Conservation (phyloP, 441 rosid species). For the Populus tomentosa region DNA sequence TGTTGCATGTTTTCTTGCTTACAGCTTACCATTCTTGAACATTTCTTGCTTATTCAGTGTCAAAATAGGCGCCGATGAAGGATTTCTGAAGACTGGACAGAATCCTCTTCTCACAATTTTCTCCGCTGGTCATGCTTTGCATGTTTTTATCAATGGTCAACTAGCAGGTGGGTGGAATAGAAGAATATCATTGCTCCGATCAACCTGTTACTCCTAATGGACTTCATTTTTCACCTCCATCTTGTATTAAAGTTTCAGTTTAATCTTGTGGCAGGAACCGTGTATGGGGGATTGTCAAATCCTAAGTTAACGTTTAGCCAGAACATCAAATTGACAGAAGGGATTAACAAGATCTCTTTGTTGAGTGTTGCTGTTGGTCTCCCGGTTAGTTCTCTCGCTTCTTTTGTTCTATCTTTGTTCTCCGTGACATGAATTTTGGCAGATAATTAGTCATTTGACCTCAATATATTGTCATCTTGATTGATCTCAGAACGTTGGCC, state of each 20-base stretch:
- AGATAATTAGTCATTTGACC: background rate
- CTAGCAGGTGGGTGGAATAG: slow-evolving; percentile 51
- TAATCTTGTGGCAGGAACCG: slow-evolving; percentile 50
- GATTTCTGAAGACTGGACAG: slow-evolving; percentile 69
- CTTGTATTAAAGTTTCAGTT: slow-evolving; percentile 6
- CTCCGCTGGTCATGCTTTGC: slow-evolving; percentile 97
- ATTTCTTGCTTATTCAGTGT: slow-evolving; percentile 16
- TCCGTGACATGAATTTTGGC: background rate
- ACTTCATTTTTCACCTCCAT: background rate
- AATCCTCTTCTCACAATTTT: slow-evolving; percentile 68
- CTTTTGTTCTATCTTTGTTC: background rate
- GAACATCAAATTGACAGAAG: slow-evolving; percentile 64
- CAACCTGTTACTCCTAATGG: background rate
- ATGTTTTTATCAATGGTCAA: slow-evolving; percentile 84
- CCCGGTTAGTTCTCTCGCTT: slow-evolving; percentile 50
- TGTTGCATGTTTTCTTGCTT: background rate
- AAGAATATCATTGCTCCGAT: background rate
- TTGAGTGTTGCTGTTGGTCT: slow-evolving; percentile 91
- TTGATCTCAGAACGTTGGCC: slow-evolving; percentile 78
- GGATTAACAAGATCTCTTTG: slow-evolving; percentile 70
- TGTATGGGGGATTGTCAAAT: slow-evolving; percentile 66
- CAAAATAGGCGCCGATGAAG: slow-evolving; percentile 68
- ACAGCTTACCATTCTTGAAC: background rate
- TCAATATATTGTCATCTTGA: background rate
- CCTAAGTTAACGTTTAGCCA: slow-evolving; percentile 69